Evolutionary conservation across 805 yeast genomes (phyloP).

Genomic region (Ogataea paradorogensis): DNA sequence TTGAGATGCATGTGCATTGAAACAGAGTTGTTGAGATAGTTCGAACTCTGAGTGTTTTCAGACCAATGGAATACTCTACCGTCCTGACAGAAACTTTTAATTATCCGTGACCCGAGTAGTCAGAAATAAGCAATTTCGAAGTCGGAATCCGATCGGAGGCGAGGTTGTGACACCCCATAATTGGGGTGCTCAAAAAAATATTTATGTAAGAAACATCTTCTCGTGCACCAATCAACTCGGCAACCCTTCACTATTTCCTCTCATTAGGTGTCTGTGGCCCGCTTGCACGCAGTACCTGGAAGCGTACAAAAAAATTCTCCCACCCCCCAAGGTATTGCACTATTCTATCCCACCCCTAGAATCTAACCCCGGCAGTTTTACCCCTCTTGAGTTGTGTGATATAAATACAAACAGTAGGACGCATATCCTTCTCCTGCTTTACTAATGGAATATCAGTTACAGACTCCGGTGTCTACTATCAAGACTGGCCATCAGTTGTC

Average conservation of each 20-base stretch:
- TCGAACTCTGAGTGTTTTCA: no score
- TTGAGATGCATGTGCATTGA: not conserved
- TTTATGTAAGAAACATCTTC: not conserved
- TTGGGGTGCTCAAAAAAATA: constrained; percentile 1
- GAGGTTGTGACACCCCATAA: constrained; percentile 5
- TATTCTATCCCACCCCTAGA: constrained; percentile 7
- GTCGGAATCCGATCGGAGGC: constrained; percentile 8
- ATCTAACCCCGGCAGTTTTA: constrained; percentile 10
- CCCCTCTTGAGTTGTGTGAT: constrained; percentile 4
- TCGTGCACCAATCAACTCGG: constrained; percentile 5
- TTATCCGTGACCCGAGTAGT: not conserved
- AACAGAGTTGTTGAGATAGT: no score
- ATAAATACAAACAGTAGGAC: constrained; percentile 6
- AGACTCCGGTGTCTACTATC: constrained; percentile 16
- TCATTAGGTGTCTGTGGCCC: not conserved
- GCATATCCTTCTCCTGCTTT: not conserved
- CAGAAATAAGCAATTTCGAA: not conserved
- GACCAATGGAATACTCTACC: no score
- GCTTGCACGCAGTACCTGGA: not conserved
- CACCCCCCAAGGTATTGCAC: constrained; percentile 4
- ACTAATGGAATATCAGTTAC: constrained; percentile 17
- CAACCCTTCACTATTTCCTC: constrained; percentile 1
- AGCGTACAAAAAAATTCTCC: not conserved
- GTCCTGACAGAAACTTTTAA: not conserved
- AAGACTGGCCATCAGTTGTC: constrained; percentile 1